Conservation (phyloP, 2,329 filamentous ascomycete species). For the Coniochaeta sp. region DNA sequence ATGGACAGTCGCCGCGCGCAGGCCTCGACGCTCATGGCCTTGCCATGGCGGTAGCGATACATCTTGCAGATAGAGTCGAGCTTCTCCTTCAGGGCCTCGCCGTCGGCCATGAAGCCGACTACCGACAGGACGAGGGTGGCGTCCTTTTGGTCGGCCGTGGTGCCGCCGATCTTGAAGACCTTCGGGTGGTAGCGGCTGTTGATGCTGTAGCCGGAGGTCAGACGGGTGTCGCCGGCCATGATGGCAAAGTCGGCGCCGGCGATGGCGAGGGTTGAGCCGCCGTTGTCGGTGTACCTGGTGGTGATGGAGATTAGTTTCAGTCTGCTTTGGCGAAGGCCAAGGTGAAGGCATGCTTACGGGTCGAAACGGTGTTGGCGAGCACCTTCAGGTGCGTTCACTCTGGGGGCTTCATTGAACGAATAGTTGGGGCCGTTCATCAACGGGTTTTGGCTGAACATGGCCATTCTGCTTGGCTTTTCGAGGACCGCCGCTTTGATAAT, state of each 20-base stretch:
- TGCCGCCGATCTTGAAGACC: constrained; percentile 94
- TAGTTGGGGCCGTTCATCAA: constrained; percentile 63
- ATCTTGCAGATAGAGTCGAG: constrained; percentile 95
- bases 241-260: constrained; percentile 91
- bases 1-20: constrained; percentile 93
- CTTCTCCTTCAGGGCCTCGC: constrained; percentile 86
- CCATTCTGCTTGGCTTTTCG: constrained; percentile 35
- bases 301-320: neutral
- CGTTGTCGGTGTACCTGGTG: constrained; percentile 89
- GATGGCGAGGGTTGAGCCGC: constrained; percentile 92
- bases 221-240: constrained; percentile 93
- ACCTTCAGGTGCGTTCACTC: constrained; percentile 42
- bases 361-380: constrained; percentile 77
- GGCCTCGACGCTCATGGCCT: constrained; percentile 88
- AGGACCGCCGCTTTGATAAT: neutral
- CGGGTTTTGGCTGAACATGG: constrained; percentile 66
- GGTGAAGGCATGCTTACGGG: constrained; percentile 54
- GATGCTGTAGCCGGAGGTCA: constrained; percentile 96
- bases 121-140: constrained; percentile 87
- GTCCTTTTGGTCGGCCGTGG: constrained; percentile 76
- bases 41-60: constrained; percentile 97
- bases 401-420: constrained; percentile 56
- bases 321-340: neutral
- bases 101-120: constrained; percentile 92
- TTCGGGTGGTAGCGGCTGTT: constrained; percentile 94